These are phyloP conservation scores for Sanghuangporus sanghuang DNA, from an alignment of 1,284 basidiomycete species.

Conservation along the genomic window DNA sequence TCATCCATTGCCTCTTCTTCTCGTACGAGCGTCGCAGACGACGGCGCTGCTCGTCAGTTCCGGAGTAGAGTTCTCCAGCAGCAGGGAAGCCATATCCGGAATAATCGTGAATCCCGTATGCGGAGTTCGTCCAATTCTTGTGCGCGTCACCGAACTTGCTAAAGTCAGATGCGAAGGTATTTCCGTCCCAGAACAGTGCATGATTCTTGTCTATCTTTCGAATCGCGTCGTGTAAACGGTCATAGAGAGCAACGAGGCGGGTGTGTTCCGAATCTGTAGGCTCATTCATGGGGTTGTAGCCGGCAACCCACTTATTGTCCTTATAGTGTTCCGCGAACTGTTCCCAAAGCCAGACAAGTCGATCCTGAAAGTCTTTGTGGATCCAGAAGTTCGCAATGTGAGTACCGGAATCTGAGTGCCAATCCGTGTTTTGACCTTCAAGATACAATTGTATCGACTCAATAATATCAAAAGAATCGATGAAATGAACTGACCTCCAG, in stretches of 20 bases:
- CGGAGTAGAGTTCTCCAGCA: conserved; percentile 27
- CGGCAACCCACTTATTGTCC: conserved; percentile 36
- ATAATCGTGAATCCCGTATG: conserved; percentile 41
- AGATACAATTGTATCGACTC: not conserved
- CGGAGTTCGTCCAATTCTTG: conserved; percentile 30
- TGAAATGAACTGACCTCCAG: conserved; percentile 19
- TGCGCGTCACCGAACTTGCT: conserved; percentile 31
- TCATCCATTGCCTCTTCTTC: conserved; percentile 30
- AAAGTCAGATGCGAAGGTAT: conserved; percentile 42
- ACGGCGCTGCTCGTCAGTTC: conserved; percentile 28
- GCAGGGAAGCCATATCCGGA: conserved; percentile 38
- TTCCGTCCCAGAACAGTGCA: conserved; percentile 33
- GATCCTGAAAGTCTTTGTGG: conserved; percentile 42
- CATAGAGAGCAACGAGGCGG: conserved; percentile 36
- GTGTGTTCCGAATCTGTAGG: conserved; percentile 34
- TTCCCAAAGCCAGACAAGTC: conserved; percentile 37
- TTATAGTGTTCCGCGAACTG: conserved; percentile 36
- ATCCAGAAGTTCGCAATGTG: conserved; percentile 34
- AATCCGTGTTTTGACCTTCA: conserved; percentile 24
- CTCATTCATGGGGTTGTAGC: conserved; percentile 43
- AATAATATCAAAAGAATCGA: not conserved
- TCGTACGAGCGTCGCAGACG: conserved; percentile 28
- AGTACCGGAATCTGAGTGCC: conserved; percentile 24
- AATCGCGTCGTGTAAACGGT: conserved; percentile 37
- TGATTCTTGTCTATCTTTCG: conserved; percentile 38